Evolutionary conservation across 2,329 filamentous ascomycete genomes (phyloP).

Genomic region (Fusarium dimerum): DNA sequence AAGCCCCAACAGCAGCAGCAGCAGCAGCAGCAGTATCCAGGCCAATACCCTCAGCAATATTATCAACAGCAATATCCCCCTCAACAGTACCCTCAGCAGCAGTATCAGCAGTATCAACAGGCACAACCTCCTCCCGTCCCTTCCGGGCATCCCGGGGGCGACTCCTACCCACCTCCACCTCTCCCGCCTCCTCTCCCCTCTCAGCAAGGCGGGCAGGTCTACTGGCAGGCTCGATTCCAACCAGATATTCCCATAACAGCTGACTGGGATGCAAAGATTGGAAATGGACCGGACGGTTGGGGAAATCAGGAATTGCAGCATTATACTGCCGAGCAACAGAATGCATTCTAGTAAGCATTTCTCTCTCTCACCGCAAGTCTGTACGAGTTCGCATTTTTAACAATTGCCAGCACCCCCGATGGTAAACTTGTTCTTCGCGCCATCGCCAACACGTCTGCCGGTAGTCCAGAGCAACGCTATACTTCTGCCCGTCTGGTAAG

Average conservation of each 20-base stretch:
- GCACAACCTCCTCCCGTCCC: too few relatives aligned
- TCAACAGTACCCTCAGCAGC: not conserved
- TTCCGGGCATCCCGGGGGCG: not conserved
- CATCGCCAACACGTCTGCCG: slow-evolving; percentile 38
- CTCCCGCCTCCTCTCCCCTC: slow-evolving; percentile 19
- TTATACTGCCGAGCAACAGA: slow-evolving; percentile 51
- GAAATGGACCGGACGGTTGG: slow-evolving; percentile 60
- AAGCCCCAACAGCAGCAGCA: slow-evolving; percentile 17
- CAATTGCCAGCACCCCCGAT: slow-evolving; percentile 41
- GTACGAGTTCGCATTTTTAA: not conserved
- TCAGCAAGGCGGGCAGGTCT: slow-evolving; percentile 31
- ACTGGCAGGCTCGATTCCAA: slow-evolving; percentile 56
- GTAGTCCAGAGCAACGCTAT: slow-evolving; percentile 44
- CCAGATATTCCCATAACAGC: slow-evolving; percentile 46
- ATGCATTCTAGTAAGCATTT: slow-evolving; percentile 50
- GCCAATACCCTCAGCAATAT: slow-evolving; percentile 22
- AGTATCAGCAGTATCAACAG: too few relatives aligned
- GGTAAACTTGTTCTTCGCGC: slow-evolving; percentile 55
- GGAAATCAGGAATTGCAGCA: slow-evolving; percentile 62
- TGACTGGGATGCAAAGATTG: slow-evolving; percentile 56
- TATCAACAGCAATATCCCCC: not conserved
- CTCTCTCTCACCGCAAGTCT: not conserved
- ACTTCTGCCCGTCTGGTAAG: slow-evolving; percentile 59
- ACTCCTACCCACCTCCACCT: slow-evolving; percentile 11
- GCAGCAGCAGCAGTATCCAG: slow-evolving; percentile 22